These are phyloP conservation scores for Globisporangium mamillatum DNA, from an alignment of 352 stramenopile species.

Conservation along the genomic window DNA sequence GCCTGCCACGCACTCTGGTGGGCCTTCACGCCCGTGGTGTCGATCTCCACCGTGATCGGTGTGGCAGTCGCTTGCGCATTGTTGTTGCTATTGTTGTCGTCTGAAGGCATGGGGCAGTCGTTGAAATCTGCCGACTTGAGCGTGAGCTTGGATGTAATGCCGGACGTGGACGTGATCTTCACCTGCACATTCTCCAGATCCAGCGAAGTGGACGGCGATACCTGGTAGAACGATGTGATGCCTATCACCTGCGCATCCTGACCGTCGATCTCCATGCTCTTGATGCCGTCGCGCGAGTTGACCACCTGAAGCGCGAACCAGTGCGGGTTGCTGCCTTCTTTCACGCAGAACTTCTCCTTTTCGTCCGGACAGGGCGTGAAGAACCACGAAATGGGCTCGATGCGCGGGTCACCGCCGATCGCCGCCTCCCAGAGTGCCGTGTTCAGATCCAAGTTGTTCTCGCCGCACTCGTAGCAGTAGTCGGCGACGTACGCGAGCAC, in stretches of 20 bases:
- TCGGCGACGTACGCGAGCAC: conserved; percentile 55
- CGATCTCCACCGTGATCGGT: conserved; percentile 27
- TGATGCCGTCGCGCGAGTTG: conserved; percentile 75
- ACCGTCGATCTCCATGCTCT: conserved; percentile 45
- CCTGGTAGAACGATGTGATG: conserved; percentile 82
- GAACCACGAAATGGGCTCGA: conserved; percentile 52
- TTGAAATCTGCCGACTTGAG: conserved; percentile 33
- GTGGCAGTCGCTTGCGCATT: conserved; percentile 19
- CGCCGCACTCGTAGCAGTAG: conserved; percentile 60
- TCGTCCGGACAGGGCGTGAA: conserved; percentile 61
- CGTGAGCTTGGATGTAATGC: conserved; percentile 70
- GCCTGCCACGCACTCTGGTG: conserved; percentile 40
- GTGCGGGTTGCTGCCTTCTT: conserved; percentile 60
- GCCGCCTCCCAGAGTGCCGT: conserved; percentile 51
- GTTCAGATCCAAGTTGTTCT: conserved; percentile 66
- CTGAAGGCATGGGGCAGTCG: conserved; percentile 37
- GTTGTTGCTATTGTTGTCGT: conserved; percentile 26
- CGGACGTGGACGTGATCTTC: conserved; percentile 33
- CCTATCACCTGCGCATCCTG: conserved; percentile 84
- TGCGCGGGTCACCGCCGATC: conserved; percentile 47
- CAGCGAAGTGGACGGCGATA: conserved; percentile 56
- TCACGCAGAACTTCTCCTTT: conserved; percentile 63
- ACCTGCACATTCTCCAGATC: conserved; percentile 15
- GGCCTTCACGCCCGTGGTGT: conserved; percentile 29
- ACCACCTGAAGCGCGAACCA: conserved; percentile 63